Evolutionary conservation across 1,284 basidiomycete genomes (phyloP).

Genomic region (Pascua guehoae): DNA sequence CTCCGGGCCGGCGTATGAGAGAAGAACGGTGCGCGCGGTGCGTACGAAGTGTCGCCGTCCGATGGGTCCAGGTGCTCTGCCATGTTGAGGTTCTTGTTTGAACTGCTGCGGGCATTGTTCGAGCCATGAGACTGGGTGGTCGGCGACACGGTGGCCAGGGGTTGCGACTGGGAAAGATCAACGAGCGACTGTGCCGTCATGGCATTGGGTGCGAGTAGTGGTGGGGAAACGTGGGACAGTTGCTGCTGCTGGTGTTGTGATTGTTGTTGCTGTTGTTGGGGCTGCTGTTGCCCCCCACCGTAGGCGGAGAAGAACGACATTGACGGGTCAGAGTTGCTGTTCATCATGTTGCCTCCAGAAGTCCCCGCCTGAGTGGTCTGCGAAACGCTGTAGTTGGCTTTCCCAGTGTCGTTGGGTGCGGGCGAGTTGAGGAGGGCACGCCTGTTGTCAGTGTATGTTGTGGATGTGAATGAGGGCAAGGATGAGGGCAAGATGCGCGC

Average conservation of each 20-base stretch:
- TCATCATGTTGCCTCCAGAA: too few relatives aligned
- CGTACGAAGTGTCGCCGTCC: slow-evolving; percentile 15
- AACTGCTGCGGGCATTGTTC: not conserved
- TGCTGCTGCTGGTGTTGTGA: not conserved
- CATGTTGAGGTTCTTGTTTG: slow-evolving; percentile 21
- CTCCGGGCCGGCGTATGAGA: slow-evolving; percentile 15
- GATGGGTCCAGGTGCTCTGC: slow-evolving; percentile 29
- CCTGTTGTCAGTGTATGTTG: not conserved
- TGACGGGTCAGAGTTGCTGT: too few relatives aligned
- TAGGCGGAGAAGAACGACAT: not conserved
- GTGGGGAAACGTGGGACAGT: too few relatives aligned
- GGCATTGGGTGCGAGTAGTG: not conserved
- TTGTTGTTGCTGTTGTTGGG: not conserved
- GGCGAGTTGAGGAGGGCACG: not conserved
- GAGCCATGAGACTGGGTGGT: not conserved
- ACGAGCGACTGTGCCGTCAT: slow-evolving; percentile 2
- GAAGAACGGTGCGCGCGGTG: slow-evolving; percentile 25
- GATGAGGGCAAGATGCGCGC: not conserved
- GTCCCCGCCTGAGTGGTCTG: too few relatives aligned
- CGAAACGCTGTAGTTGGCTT: not conserved
- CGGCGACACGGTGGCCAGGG: not conserved
- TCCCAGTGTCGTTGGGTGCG: not conserved
- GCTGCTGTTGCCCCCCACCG: not conserved
- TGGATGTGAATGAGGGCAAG: not conserved
- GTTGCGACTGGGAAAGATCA: slow-evolving; percentile 1